These are phyloP conservation scores for Syncephalis plumigaleata DNA, from an alignment of 371 early-diverging fungal species.

Conservation along the genomic window DNA sequence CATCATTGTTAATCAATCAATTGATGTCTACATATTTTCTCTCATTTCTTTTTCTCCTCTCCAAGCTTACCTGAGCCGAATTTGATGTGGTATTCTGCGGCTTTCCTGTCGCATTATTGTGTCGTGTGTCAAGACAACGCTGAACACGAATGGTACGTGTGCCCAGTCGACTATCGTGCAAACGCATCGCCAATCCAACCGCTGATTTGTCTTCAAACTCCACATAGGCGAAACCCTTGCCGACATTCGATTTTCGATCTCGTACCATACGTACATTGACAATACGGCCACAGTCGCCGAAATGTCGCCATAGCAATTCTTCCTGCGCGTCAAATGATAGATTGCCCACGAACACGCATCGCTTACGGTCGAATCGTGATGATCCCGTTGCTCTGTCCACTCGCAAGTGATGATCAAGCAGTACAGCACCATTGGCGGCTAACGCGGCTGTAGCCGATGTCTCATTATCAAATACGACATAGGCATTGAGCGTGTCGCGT, in stretches of 20 bases:
- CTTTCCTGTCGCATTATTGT: no score
- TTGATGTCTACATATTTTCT: neutral
- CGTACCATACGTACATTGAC: conserved; percentile 75
- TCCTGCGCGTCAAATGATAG: conserved; percentile 75
- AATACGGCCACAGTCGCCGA: conserved; percentile 66
- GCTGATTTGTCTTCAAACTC: conserved; percentile 46
- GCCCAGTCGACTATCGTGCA: conserved; percentile 55
- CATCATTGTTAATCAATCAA: no score
- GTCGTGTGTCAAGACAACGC: conserved; percentile 18
- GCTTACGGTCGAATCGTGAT: conserved; percentile 20
- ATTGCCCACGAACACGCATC: conserved; percentile 83
- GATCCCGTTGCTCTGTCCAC: conserved; percentile 30
- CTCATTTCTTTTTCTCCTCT: neutral
- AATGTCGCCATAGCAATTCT: conserved; percentile 71
- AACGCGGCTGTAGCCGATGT: conserved; percentile 44
- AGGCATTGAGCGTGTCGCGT: conserved; percentile 76
- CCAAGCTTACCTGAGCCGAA: no score
- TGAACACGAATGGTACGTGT: conserved; percentile 35
- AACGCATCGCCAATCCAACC: conserved; percentile 59
- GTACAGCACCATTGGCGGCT: conserved; percentile 48
- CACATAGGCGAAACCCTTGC: conserved; percentile 89
- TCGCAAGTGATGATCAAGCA: conserved; percentile 73
- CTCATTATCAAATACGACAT: conserved; percentile 53
- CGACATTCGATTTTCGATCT: conserved; percentile 75
- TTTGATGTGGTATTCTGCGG: no score